Evolutionary conservation across 208 protist species (phyloP).

Genomic region (Strigomonas culicis): DNA sequence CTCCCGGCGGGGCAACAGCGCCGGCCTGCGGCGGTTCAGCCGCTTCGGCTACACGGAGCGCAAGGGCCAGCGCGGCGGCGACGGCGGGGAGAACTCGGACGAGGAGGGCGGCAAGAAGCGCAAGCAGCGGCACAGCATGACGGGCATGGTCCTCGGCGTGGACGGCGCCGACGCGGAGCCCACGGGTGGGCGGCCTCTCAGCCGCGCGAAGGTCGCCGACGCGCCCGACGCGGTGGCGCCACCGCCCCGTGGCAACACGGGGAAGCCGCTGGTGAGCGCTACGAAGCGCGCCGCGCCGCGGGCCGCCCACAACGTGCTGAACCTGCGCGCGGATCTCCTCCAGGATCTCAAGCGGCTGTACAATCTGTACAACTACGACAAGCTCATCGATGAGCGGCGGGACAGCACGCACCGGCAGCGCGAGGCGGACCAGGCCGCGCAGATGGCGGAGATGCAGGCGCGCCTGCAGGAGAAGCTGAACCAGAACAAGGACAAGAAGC

Average conservation of each 20-base stretch:
- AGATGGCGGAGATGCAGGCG: constrained; percentile 31
- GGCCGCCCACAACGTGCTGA: constrained; percentile 8
- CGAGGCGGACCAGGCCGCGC: not conserved
- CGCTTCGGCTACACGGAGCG: not conserved
- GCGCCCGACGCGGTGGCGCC: not conserved
- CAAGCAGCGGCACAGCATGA: too few species aligned
- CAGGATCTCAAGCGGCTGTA: constrained; percentile 60
- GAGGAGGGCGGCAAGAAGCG: not conserved
- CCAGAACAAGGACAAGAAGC: not conserved
- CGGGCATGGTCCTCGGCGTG: too few species aligned
- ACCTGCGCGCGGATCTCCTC: constrained; percentile 46
- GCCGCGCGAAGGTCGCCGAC: not conserved
- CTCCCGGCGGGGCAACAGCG: not conserved
- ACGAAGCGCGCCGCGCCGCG: not conserved
- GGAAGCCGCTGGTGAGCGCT: not conserved
- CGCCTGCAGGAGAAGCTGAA: constrained; percentile 22
- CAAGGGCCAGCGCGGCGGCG: not conserved
- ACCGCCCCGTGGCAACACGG: not conserved
- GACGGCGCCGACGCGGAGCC: not conserved
- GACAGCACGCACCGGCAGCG: constrained; percentile 13
- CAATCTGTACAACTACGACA: constrained; percentile 58
- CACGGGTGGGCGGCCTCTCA: not conserved
- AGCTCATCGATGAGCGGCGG: constrained; percentile 47
- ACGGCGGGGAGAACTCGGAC: not conserved
- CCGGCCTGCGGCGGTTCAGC: not conserved